Evolutionary conservation across 257 asterid genomes (phyloP).

Genomic region (Capsicum rhomboideum): DNA sequence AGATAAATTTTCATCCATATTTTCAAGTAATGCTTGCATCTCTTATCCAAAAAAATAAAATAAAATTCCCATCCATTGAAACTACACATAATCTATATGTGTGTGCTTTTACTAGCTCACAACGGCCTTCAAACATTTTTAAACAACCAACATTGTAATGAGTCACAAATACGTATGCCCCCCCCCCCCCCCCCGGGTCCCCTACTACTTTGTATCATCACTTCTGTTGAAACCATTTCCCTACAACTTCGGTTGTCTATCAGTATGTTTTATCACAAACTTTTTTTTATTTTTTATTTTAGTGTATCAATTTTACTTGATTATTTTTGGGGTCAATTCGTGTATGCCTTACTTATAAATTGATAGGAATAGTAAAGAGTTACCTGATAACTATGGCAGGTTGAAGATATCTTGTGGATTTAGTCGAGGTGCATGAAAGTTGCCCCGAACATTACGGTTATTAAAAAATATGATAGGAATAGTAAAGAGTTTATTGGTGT

Average conservation of each 20-base stretch:
- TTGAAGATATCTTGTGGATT: too few relatives aligned
- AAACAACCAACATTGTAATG: slow-evolving; percentile 2
- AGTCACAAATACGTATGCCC: slow-evolving; percentile 13
- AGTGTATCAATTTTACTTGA: neutral
- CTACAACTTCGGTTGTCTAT: neutral
- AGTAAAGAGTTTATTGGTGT: neutral
- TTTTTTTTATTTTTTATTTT: neutral
- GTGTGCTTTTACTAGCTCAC: neutral
- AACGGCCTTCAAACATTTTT: neutral
- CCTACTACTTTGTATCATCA: neutral
- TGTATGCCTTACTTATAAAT: neutral
- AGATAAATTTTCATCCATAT: neutral
- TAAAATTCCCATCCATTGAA: neutral
- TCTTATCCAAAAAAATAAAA: neutral
- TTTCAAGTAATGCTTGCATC: neutral
- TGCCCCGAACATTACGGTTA: too few relatives aligned
- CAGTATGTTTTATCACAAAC: neutral
- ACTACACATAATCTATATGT: neutral
- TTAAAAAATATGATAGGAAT: too few relatives aligned
- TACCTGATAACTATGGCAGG: too few relatives aligned
- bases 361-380: too few relatives aligned
- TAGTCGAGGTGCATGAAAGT: too few relatives aligned
- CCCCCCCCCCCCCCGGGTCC: neutral
- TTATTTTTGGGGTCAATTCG: neutral
- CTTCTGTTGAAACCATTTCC: neutral